Evolutionary conservation across 2,329 filamentous ascomycete genomes (phyloP).

Genomic region (Mycosphaerella sp.): DNA sequence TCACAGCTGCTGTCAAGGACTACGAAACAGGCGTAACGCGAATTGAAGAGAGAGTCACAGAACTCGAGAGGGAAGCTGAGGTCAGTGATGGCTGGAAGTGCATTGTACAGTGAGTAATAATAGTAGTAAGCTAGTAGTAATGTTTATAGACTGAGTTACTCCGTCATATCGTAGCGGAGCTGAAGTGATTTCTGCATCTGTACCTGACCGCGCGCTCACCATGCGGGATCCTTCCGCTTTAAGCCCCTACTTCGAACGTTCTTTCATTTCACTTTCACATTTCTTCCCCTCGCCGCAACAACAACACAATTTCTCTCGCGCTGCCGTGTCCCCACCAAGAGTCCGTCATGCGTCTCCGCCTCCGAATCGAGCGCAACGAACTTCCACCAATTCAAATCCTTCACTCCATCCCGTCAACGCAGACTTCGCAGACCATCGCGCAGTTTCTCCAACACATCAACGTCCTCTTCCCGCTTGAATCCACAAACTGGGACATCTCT

Average conservation of each 20-base stretch:
- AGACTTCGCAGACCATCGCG: conserved; percentile 54
- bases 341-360: conserved; percentile 59
- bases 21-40: conserved; percentile 62
- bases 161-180: neutral
- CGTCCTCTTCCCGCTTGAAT: conserved; percentile 73
- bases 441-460: conserved; percentile 74
- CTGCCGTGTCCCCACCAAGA: neutral
- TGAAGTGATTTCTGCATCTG: too few relatives aligned
- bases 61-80: conserved; percentile 54
- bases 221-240: neutral
- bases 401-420: conserved; percentile 54
- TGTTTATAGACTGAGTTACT: conserved; percentile 4
- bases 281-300: neutral
- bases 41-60: conserved; percentile 44
- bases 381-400: conserved; percentile 67
- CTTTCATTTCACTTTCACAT: conserved; percentile 1
- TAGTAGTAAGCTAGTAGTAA: neutral
- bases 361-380: conserved; percentile 65
- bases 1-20: conserved; percentile 72
- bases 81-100: conserved; percentile 27
- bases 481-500: conserved; percentile 75
- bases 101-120: conserved; percentile 18
- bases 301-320: neutral
- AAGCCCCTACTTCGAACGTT: neutral
- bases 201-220: too few relatives aligned